Evolutionary conservation across 805 yeast genomes (phyloP).

Genomic region (Cyberlindnera maritima): DNA sequence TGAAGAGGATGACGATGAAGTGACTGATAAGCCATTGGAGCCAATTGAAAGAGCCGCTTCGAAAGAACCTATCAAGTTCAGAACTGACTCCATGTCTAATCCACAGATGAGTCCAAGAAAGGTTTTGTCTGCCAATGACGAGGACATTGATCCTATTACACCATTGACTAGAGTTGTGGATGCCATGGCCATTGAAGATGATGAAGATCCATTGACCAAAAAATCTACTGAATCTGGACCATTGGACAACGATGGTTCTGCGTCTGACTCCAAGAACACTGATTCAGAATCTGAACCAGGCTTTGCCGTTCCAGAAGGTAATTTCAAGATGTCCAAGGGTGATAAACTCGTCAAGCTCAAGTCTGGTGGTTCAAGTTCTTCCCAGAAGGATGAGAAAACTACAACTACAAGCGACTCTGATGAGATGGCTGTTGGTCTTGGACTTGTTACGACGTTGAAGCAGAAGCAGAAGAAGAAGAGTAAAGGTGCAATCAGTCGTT

Average conservation of each 20-base stretch:
- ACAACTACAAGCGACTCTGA: slow-evolving; percentile 27
- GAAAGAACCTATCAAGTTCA: slow-evolving; percentile 16
- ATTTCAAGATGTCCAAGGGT: slow-evolving; percentile 13
- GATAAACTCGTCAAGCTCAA: slow-evolving; percentile 3
- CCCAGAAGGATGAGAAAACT: slow-evolving; percentile 21
- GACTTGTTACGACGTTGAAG: slow-evolving; percentile 20
- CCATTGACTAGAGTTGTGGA: slow-evolving; percentile 9
- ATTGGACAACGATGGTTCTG: slow-evolving; percentile 1
- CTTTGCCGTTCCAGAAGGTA: slow-evolving; percentile 26
- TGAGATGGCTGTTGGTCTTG: slow-evolving; percentile 27
- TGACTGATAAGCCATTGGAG: neutral
- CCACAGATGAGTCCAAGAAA: slow-evolving; percentile 7
- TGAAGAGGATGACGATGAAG: slow-evolving; percentile 13
- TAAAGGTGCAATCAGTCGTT: slow-evolving; percentile 12
- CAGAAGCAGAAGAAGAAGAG: slow-evolving; percentile 21
- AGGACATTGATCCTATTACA: slow-evolving; percentile 23
- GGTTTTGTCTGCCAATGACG: slow-evolving; percentile 9
- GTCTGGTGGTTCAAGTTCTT: slow-evolving; percentile 12
- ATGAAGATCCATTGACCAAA: slow-evolving; percentile 19
- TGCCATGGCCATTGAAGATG: slow-evolving; percentile 10
- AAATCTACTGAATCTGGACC: slow-evolving; percentile 13
- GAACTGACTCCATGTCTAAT: slow-evolving; percentile 20
- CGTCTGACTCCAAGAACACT: slow-evolving; percentile 4
- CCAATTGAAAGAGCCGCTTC: slow-evolving; percentile 4
- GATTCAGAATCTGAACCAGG: slow-evolving; percentile 19